These are phyloP conservation scores for Mantamonas sphyraenae DNA, from an alignment of 78 protist species.

Conservation along the genomic window DNA sequence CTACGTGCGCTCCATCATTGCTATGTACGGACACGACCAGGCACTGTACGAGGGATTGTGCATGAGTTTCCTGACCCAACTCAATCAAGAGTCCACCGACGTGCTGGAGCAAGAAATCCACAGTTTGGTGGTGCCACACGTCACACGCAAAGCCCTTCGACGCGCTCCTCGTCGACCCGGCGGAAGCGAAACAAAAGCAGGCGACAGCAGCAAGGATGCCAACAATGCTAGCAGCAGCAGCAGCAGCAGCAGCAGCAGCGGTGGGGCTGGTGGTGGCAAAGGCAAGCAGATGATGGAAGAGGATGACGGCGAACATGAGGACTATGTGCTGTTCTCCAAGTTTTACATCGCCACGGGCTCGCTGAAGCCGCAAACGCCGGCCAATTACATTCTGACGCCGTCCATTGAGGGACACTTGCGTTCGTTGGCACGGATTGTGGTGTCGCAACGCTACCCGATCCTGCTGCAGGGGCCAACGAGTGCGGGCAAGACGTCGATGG, in stretches of 20 bases:
- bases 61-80: conserved; percentile 77
- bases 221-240: too few relatives aligned
- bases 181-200: too few relatives aligned
- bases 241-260: too few relatives aligned
- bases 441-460: conserved; percentile 64
- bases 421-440: conserved; percentile 68
- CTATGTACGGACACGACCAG: conserved; percentile 66
- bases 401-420: conserved; percentile 45
- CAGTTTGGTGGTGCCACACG: neutral
- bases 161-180: neutral
- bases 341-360: conserved; percentile 8
- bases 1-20: conserved; percentile 19
- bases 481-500: conserved; percentile 89
- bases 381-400: conserved; percentile 49
- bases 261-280: too few relatives aligned
- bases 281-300: too few relatives aligned
- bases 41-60: conserved; percentile 70
- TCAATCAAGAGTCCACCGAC: conserved; percentile 13
- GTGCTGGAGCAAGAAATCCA: neutral
- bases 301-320: neutral
- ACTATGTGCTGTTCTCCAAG: conserved; percentile 10
- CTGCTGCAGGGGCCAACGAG: conserved; percentile 90
- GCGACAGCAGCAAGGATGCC: too few relatives aligned
- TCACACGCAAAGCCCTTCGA: too few relatives aligned
- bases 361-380: neutral